These are phyloP conservation scores for Xylogone sp. DNA, from an alignment of 2,329 filamentous ascomycete species.

Conservation along the genomic window DNA sequence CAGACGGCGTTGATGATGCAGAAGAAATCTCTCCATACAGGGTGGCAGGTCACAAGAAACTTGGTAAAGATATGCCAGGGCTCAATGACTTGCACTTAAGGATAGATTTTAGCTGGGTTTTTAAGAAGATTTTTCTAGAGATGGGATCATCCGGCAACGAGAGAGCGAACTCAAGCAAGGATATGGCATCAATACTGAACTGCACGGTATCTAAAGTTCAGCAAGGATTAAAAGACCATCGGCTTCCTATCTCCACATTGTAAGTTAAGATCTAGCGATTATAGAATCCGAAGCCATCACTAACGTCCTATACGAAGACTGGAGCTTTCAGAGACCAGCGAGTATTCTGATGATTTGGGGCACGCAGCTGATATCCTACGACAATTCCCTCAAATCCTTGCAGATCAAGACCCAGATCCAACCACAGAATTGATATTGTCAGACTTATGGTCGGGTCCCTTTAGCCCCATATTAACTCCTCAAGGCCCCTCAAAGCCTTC, in stretches of 20 bases:
- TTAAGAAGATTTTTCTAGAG: not conserved
- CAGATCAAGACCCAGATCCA: conserved; percentile 8
- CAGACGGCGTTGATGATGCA: conserved; percentile 14
- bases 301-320: conserved; percentile 12
- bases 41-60: not conserved
- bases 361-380: conserved; percentile 14
- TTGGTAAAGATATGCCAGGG: not conserved
- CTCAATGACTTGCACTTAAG: not conserved
- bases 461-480: conserved; percentile 4
- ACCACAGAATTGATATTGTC: conserved; percentile 14
- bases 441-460: conserved; percentile 13
- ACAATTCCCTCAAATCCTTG: conserved; percentile 15
- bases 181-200: conserved; percentile 9
- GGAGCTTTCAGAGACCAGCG: conserved; percentile 16
- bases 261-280: conserved; percentile 4
- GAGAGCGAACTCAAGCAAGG: not conserved
- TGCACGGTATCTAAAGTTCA: conserved; percentile 7
- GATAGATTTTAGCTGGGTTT: not conserved
- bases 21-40: not conserved
- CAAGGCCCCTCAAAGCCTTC: not conserved
- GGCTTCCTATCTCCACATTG: conserved; percentile 14
- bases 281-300: not conserved
- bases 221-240: conserved; percentile 8
- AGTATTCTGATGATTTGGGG: conserved; percentile 21
- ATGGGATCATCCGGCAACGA: not conserved